A percentile compares a stretch with the other conserved stretches of the same genome.
phyloP scores from a whole-genome alignment of 2,329 filamentous ascomycete genomes.

The Aspergillus aculeatinus region DNA sequence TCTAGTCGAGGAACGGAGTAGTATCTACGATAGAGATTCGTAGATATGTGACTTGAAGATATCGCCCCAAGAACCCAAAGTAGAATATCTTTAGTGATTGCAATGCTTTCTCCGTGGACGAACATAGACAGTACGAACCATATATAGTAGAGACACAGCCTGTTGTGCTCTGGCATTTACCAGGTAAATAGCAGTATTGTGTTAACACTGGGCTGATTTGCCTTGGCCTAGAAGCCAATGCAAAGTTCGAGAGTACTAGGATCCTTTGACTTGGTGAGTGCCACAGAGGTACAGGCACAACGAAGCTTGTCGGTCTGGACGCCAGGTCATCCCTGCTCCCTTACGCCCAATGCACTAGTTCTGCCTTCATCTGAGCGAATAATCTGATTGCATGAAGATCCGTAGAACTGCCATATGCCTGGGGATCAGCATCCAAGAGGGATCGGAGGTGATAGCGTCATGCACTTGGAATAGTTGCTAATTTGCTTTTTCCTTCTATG shows the following conservation, averaged over 20 bases:
- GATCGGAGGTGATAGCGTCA: not conserved
- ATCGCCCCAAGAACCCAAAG: too few relatives aligned
- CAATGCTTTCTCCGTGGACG: too few relatives aligned
- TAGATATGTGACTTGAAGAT: not conserved
- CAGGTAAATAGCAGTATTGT: not conserved
- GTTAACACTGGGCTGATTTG: not conserved
- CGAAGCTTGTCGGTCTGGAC: not conserved
- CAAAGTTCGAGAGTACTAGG: not conserved
- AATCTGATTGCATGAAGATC: not conserved
- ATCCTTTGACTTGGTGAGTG: not conserved
- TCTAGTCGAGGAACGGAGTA: too few relatives aligned
- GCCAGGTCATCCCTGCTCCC: not conserved
- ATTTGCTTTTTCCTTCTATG: not conserved
- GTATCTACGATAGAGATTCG: not conserved
- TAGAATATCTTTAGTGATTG: too few relatives aligned
- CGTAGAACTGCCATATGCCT: not conserved
- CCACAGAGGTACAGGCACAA: not conserved
- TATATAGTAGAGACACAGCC: too few relatives aligned
- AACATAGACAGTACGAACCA: too few relatives aligned
- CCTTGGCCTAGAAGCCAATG: not conserved
- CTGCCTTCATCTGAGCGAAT: not conserved
- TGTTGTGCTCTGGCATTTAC: too few relatives aligned
- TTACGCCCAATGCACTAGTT: too few relatives aligned
- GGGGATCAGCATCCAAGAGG: not conserved
- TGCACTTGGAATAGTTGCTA: not conserved